phyloP scores from a whole-genome alignment of 78 protist species.

The Isochrysis galbana region DNA sequence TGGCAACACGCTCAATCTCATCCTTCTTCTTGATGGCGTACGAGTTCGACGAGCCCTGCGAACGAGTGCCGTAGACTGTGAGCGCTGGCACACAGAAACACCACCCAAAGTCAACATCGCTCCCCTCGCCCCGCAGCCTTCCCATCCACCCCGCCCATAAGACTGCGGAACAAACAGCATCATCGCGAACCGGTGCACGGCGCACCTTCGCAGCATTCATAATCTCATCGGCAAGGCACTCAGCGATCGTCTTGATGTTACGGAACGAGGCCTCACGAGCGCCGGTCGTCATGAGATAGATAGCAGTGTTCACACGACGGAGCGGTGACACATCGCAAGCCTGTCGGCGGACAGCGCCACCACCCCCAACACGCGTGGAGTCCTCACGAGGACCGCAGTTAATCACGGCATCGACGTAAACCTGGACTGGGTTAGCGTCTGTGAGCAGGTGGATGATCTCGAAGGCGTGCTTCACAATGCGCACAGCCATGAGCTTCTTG shows the following conservation, averaged over 20 bases:
- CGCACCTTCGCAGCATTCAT: constrained; percentile 94
- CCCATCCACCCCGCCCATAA: too few relatives aligned
- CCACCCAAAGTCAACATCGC: too few relatives aligned
- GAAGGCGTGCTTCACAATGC: constrained; percentile 97
- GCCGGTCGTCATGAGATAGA: constrained; percentile 44
- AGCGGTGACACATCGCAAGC: constrained; percentile 99
- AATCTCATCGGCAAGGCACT: constrained; percentile 94
- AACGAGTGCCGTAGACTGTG: too few relatives aligned
- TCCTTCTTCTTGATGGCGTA: constrained; percentile 94
- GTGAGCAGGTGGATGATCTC: constrained; percentile 98
- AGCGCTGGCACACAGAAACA: background rate
- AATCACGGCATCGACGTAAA: constrained; percentile 88
- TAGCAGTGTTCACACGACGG: constrained; percentile 95
- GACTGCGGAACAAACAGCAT: background rate
- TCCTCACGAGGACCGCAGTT: constrained; percentile 99
- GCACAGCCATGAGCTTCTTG: constrained; percentile 98
- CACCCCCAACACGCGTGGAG: constrained; percentile 98
- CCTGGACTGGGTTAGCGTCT: constrained; percentile 94
- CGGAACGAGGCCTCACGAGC: constrained; percentile 98
- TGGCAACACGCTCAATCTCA: constrained; percentile 90
- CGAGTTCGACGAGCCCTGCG: constrained; percentile 76
- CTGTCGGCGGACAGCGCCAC: constrained; percentile 99
- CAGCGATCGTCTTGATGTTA: constrained; percentile 97
- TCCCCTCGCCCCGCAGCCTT: too few relatives aligned
- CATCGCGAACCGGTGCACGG: background rate